Base-by-base conservation (phyloP, 345 rosid species). In the Ricinus communis region DNA sequence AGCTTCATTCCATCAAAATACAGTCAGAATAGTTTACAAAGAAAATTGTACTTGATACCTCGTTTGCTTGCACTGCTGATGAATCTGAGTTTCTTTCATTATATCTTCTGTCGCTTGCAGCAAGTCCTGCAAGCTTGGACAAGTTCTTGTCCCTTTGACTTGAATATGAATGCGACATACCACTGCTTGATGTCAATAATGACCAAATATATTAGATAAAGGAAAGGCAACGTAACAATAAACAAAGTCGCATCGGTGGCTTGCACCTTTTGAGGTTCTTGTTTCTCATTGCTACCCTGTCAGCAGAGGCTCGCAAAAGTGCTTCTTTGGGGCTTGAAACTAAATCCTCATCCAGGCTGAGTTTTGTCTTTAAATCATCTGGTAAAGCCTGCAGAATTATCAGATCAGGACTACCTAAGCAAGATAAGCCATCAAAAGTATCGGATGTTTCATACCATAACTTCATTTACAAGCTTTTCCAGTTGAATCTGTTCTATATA, bases 401-500 rank as follows among this genome's bases (percentile, higher is more conserved):
- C 53, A 64, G 28, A 71, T 62, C 74, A 77, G 41, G 58, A 80
- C 73, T 30, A 76, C 33, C 40, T 28, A 49, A 2, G 63, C 63
- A 63, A 62, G 47, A 61, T 5, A 33, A 47, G 68, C 70, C 33
- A 59, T 53, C 38, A 50, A 55, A 45, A 22, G 41, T 22, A 49
- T 64, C 61, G 66, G 71, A 62, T 28, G 50, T 65, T 28, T 63
- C 86, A 50, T 92, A 95, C 99, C 99, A 92, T 85, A 65, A 95
- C 96, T 79, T 95, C 99, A 81, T 89, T 86, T 70, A 92, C 91
- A 77, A 95, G 99, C 87, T 89, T 90, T 82, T 95, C 99, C 71
- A 95, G 85, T 82, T 95, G 98, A 74, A 95, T 95, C 79, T 95
- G 98, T 76, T 92, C 98, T 75, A 95, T 95, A 76, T 95, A 95